phyloP scores from a whole-genome alignment of 306 rosid genomes.

The Lathyrus sativus region DNA sequence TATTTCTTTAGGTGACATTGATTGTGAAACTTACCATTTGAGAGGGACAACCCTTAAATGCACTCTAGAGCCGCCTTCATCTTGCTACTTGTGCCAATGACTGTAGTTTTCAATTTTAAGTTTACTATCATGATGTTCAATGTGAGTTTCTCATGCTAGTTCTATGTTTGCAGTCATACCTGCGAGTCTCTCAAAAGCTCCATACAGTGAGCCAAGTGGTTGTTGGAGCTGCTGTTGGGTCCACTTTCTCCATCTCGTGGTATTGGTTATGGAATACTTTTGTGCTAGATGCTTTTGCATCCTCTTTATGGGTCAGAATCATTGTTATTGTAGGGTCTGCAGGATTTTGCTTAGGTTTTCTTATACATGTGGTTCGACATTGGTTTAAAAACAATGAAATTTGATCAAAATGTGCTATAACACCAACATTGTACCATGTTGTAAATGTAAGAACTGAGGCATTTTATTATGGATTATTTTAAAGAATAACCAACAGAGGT shows the following conservation, averaged over 20 bases:
- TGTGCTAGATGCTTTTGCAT: conserved; percentile 55
- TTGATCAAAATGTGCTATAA: conserved; percentile 5
- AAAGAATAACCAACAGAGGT: too few relatives aligned
- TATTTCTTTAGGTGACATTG: too few relatives aligned
- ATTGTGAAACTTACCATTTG: too few relatives aligned
- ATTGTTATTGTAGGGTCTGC: conserved; percentile 55
- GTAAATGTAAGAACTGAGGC: background rate
- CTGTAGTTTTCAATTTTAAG: background rate
- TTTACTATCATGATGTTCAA: background rate
- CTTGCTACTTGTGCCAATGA: background rate
- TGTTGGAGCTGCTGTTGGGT: conserved; percentile 74
- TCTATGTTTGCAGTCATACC: conserved; percentile 61
- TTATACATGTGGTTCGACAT: conserved; percentile 48
- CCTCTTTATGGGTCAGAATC: conserved; percentile 59
- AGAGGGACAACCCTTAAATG: too few relatives aligned
- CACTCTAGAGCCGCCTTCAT: too few relatives aligned
- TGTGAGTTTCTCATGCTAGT: conserved; percentile 23
- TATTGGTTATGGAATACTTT: conserved; percentile 67
- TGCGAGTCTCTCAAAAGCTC: conserved; percentile 72
- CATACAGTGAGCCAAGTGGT: conserved; percentile 79
- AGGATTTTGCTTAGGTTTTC: conserved; percentile 62
- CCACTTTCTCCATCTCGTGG: conserved; percentile 56
- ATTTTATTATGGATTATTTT: background rate
- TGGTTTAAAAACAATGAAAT: conserved; percentile 60
- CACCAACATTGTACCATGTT: conserved; percentile 6